phyloP scores from a whole-genome alignment of 2,329 filamentous ascomycete genomes.

The Daldinia eschscholtzii region DNA sequence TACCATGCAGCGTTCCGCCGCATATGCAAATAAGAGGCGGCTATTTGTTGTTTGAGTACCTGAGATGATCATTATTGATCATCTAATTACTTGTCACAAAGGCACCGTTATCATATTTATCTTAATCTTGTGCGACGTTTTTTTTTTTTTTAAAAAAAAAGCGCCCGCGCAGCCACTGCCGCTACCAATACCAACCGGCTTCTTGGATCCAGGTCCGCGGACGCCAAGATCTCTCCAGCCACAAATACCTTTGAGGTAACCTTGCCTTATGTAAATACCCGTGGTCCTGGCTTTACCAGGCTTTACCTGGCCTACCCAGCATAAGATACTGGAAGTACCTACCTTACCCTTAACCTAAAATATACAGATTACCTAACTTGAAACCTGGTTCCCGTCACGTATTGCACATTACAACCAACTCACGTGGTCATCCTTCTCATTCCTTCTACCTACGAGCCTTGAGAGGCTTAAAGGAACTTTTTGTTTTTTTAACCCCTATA shows the following conservation, averaged over 20 bases:
- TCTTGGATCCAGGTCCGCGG: too few species aligned
- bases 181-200: too few species aligned
- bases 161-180: too few species aligned
- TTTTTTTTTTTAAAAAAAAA: too few species aligned
- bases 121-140: conserved; percentile 25
- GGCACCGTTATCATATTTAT: too few species aligned
- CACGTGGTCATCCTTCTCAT: conserved; percentile 32
- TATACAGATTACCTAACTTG: not conserved
- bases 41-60: not conserved
- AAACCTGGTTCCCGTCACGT: conserved; percentile 36
- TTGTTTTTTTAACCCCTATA: conserved; percentile 12
- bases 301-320: too few species aligned
- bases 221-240: too few species aligned
- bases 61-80: conserved; percentile 34
- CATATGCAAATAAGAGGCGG: conserved; percentile 34
- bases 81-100: conserved; percentile 8
- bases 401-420: conserved; percentile 32
- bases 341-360: not conserved
- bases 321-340: too few species aligned
- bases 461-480: not conserved
- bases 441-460: not conserved
- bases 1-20: conserved; percentile 6
- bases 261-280: too few species aligned
- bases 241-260: too few species aligned
- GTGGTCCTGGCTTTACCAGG: too few species aligned